These are phyloP conservation scores for Cubamyces lactineus DNA, from an alignment of 768 basidiomycete species.

Conservation along the genomic window DNA sequence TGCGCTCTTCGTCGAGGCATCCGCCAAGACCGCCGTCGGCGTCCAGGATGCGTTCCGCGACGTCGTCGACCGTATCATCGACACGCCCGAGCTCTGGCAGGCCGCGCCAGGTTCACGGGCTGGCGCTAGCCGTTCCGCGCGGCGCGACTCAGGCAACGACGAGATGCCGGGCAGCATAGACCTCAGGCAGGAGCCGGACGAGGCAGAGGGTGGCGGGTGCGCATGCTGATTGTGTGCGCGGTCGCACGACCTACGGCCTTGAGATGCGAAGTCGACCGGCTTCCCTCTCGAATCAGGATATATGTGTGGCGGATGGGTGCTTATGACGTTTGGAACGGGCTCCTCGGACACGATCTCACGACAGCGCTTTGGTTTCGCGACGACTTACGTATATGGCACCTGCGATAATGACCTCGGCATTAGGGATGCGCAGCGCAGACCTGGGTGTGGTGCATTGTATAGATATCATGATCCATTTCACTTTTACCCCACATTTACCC, in stretches of 20 bases:
- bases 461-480: not conserved
- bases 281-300: not conserved
- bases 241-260: not conserved
- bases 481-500: not conserved
- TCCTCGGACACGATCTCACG: conserved; percentile 1
- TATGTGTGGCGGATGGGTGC: too few relatives aligned
- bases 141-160: conserved; percentile 19
- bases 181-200: conserved; percentile 30
- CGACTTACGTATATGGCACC: not conserved
- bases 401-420: too few relatives aligned
- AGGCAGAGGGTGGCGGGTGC: conserved; percentile 36
- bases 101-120: conserved; percentile 27
- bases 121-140: conserved; percentile 14
- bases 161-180: conserved; percentile 51
- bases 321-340: too few relatives aligned
- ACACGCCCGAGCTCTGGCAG: conserved; percentile 83
- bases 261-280: too few relatives aligned
- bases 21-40: conserved; percentile 87
- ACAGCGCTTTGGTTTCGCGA: not conserved
- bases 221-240: conserved; percentile 33
- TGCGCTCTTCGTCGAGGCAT: conserved; percentile 88
- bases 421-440: too few relatives aligned
- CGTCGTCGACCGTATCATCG: conserved; percentile 80
- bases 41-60: conserved; percentile 79
- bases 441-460: not conserved